Base-by-base conservation (phyloP, 306 rosid genomes). In the Pyrus bretschneideri region DNA sequence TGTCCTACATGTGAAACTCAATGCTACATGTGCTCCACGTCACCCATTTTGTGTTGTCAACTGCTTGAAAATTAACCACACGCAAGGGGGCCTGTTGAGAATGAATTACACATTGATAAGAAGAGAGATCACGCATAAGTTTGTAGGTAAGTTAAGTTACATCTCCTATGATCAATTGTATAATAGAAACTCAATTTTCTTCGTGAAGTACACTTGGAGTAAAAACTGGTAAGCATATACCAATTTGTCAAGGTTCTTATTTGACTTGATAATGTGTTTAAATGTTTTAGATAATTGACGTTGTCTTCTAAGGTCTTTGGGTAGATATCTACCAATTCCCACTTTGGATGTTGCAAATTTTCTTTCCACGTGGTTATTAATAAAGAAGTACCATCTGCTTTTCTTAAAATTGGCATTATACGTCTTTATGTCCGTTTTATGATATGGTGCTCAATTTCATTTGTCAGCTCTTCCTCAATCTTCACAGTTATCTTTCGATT, bases 281-380 rank as follows among this genome's bases (percentile, higher is more conserved):
- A 38, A 57, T 15, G 40, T 11, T 33, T 46, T 6, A 2, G 38
- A 69, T 69, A 42, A 42, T 42, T 19, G 19, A 5, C 59, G 1
- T 49, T 1, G 54, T 3, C 18, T 11, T 49, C 18, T 49, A 11
- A 49, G 4, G 45, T 11, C 29, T 25, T 11, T n/a, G 33, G 42
- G 67, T 25, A 42, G 22, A 54, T 18, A 13, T 54, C 35, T 69
- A 49, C n/a, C 11, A 45, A 44, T 21, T 33, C 64, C 80, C 80
- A 77, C 75, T 68, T 77, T 69, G 69, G 33, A 44, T 57, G 49
- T 58, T 77, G 69, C 75, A 69, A 42, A 59, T 42, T n/a, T 60
- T 21, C 61, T 77, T 77, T 77, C 75, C 60, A 44, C 69, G 18
- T 42, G 45, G 45, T 68, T 68, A 42, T n/a, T 68, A 68, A 42